Evolutionary conservation across 2,329 filamentous ascomycete genomes (phyloP), one percentile per base, ranked within the genome.

Genomic region (Clonostachys byssicola): DNA sequence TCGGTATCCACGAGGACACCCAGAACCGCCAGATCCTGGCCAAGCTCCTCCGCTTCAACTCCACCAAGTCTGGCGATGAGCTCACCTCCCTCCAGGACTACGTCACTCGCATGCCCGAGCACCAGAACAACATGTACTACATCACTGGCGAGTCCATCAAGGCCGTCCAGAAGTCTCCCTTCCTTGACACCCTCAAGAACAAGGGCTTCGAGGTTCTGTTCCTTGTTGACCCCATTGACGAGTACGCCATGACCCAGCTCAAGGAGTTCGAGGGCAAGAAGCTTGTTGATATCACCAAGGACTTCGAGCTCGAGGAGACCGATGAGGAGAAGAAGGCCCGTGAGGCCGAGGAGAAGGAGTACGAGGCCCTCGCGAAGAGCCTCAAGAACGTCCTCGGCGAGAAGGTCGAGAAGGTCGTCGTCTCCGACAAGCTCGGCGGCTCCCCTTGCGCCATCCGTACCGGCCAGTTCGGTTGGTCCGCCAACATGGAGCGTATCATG

Each of bases 401-500:
- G 73, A 95, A 95, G 84, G 94, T 99, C 58, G 94, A 99, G 89
- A 99, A 99, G 88, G 94, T 99, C 39, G 92, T 99, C 55, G 92
- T 99, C 70, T 92, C 86, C 59, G 89, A 97, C 88, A 97, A 97
- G 87, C 86, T 99, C 51, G 84, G 88, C 61, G 88, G 88, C 68
- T 83, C 94, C 56, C 94, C 94, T 66, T 97, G 94, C 75, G 94
- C 94, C 70, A 97, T 99, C 82, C 92, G 94, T 73, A 99, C 94
- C 60, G 94, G 94, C 66, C 94, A 97, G 78, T 99, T 99, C 74
- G 94, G 94, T 76, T 99, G 94, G 94, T 97, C 92, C 49, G 94
- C 94, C 70, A 99, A 99, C 85, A 99, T 99, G 94, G 94, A 99
- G 85, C 94, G 94, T 81, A 99, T 99, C 86, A 99, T 99, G 94